Base-by-base conservation (phyloP, 257 asterid species). In the Capsicum pubescens region DNA sequence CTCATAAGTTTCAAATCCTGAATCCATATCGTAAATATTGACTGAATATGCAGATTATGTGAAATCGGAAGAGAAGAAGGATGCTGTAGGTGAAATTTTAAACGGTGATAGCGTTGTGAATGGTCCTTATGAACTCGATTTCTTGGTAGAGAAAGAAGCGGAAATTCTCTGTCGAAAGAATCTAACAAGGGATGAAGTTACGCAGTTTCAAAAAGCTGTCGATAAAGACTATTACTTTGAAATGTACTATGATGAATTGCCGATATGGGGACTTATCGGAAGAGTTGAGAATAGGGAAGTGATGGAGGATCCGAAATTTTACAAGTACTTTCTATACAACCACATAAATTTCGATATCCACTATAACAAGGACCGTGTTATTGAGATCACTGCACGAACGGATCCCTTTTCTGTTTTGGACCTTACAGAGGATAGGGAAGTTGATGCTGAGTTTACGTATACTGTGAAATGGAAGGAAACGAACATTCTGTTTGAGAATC, bases 201-300 rank as follows among this genome's bases (percentile, higher is more conserved):
- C 85, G 8, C 92, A 66, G 72, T 94, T 94, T 68, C 90, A 94
- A 44, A 90, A 82, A 71, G 98, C 97, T 6, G 94, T 92, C 0
- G 87, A 91, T 14, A 94, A 92, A 86, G 98, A 94, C 87, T 94
- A 94, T 77, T 94, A 90, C 84, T 92, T 94, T 16, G 93, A 94
- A 55, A 92, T 94, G 97, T 92, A 91, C 88, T 94, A 92, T 21
- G 98, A 94, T 83, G 98, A 94, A 86, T 85, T 94, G 87, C 97
- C 98, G 7, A 86, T 92, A 19, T 94, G 98, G 98, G 98, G 97
- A 35, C 92, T 94, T 68, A 85, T 94, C 32, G 97, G 98, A 19
- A 90, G 89, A 87, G 93, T 92, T 69, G 94, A 94, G 76, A 76
- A 76, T 26, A 91, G 88, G 84, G 97, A 92, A 85, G 94, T 89